Evolutionary conservation across 768 basidiomycete genomes (phyloP).

Genomic region (Tylopilus balloui): DNA sequence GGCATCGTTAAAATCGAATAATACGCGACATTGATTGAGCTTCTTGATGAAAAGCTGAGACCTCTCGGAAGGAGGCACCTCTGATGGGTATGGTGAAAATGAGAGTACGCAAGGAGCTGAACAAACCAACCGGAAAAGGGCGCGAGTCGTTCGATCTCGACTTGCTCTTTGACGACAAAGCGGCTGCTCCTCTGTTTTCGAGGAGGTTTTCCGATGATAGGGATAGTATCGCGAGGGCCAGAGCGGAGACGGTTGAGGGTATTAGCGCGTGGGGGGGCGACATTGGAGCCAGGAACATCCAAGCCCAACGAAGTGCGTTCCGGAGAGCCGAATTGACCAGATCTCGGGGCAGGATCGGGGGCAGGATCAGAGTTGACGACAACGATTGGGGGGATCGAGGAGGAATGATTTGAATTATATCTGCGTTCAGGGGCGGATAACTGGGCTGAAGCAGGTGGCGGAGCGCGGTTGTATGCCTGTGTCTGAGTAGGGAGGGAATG

Average conservation of each 20-base stretch:
- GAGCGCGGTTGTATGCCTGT: slow-evolving; percentile 40
- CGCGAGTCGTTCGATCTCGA: slow-evolving; percentile 92
- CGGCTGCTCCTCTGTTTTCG: slow-evolving; percentile 96
- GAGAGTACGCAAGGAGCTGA: slow-evolving; percentile 8
- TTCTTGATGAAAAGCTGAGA: slow-evolving; percentile 91
- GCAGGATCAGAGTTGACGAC: slow-evolving; percentile 75
- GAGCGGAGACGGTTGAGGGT: slow-evolving; percentile 72
- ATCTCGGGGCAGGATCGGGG: slow-evolving; percentile 42
- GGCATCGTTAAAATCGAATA: slow-evolving; percentile 99
- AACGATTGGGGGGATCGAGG: slow-evolving; percentile 75
- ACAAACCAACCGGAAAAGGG: slow-evolving; percentile 67
- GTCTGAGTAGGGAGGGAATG: slow-evolving; percentile 41
- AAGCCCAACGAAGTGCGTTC: slow-evolving; percentile 46
- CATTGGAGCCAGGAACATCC: slow-evolving; percentile 42
- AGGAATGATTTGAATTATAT: slow-evolving; percentile 38
- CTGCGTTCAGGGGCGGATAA: slow-evolving; percentile 56
- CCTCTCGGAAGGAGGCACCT: slow-evolving; percentile 84
- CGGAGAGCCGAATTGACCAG: slow-evolving; percentile 39
- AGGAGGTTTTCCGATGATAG: slow-evolving; percentile 92
- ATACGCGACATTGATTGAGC: slow-evolving; percentile 90
- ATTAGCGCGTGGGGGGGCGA: slow-evolving; percentile 61
- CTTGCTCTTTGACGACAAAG: slow-evolving; percentile 93
- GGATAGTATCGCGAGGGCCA: slow-evolving; percentile 93
- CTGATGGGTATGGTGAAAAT: slow-evolving; percentile 38
- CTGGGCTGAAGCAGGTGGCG: slow-evolving; percentile 37